phyloP scores from a whole-genome alignment of 352 stramenopile species.

The Pythium grandisporangium region DNA sequence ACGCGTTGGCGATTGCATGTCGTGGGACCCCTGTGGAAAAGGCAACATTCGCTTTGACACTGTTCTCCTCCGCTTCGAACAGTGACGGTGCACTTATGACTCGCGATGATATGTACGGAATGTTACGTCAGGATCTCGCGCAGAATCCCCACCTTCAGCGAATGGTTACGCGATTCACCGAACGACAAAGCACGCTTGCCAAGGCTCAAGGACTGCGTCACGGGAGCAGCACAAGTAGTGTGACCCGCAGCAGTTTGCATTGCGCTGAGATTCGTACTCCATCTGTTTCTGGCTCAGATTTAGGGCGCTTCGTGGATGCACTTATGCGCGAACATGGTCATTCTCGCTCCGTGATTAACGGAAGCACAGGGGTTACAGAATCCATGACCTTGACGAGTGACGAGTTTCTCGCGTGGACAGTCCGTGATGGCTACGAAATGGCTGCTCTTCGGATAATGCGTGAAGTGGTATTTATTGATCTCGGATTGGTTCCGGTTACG shows the following conservation, averaged over 20 bases:
- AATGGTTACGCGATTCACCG: conserved; percentile 52
- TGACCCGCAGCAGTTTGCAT: conserved; percentile 2
- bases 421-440: conserved; percentile 72
- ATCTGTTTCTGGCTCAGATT: conserved; percentile 67
- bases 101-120: conserved; percentile 74
- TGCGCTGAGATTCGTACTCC: conserved; percentile 38
- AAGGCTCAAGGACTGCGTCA: no score
- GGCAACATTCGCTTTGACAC: conserved; percentile 66
- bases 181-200: conserved; percentile 32
- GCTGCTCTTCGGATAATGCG: conserved; percentile 72
- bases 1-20: conserved; percentile 67
- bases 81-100: conserved; percentile 43
- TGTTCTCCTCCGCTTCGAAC: conserved; percentile 64
- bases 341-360: conserved; percentile 10
- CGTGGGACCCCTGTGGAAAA: conserved; percentile 66
- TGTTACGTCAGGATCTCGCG: conserved; percentile 75
- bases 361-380: conserved; percentile 15
- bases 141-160: conserved; percentile 65
- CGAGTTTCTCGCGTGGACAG: conserved; percentile 59
- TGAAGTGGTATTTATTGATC: conserved; percentile 76
- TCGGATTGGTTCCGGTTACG: conserved; percentile 54
- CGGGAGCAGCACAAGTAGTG: conserved; percentile 24
- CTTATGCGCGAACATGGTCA: conserved; percentile 54
- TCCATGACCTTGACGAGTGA: conserved; percentile 42
- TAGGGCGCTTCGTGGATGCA: conserved; percentile 72